Percentiles rank a stretch among this genome's conserved stretches.
These are phyloP conservation scores for Metschnikowia kofuensis DNA, from an alignment of 805 yeast genomes.

Conservation along the genomic window DNA sequence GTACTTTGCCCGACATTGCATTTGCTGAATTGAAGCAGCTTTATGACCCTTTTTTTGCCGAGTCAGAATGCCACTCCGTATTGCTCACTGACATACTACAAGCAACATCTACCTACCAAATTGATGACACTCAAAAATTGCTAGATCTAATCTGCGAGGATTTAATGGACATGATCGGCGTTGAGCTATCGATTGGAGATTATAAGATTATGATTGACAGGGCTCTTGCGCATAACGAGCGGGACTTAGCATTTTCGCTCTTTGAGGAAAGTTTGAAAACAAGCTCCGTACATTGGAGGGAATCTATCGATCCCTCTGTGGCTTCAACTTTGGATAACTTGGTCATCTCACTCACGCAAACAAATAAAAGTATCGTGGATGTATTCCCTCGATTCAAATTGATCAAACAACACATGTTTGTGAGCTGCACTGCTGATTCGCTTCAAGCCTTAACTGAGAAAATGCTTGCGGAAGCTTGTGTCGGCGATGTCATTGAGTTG, in stretches of 20 bases:
- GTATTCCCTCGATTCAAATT: slow-evolving; percentile 33
- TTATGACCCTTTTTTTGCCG: slow-evolving; percentile 2
- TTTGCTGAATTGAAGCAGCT: not conserved
- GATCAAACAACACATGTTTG: slow-evolving; percentile 36
- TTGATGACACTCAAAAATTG: not conserved
- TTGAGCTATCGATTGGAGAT: slow-evolving; percentile 1
- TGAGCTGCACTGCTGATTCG: slow-evolving; percentile 26
- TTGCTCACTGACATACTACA: slow-evolving; percentile 1
- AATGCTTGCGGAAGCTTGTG: slow-evolving; percentile 34
- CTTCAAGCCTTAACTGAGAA: slow-evolving; percentile 25
- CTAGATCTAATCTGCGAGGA: slow-evolving; percentile 2
- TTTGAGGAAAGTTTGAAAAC: slow-evolving; percentile 31
- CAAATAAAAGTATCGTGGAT: slow-evolving; percentile 23
- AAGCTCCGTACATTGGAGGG: slow-evolving; percentile 11
- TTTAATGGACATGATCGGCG: not conserved
- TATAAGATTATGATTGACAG: slow-evolving; percentile 28
- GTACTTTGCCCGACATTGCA: not conserved
- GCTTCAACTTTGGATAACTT: slow-evolving; percentile 40
- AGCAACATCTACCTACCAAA: not conserved
- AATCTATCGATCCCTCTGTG: slow-evolving; percentile 12
- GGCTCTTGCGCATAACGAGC: slow-evolving; percentile 21
- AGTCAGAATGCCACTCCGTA: not conserved
- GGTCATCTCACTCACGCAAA: slow-evolving; percentile 34
- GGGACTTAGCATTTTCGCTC: slow-evolving; percentile 23
- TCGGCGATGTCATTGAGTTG: slow-evolving; percentile 42